Evolutionary conservation across 2,329 filamentous ascomycete species (phyloP).

Genomic region (Fusarium sp.): DNA sequence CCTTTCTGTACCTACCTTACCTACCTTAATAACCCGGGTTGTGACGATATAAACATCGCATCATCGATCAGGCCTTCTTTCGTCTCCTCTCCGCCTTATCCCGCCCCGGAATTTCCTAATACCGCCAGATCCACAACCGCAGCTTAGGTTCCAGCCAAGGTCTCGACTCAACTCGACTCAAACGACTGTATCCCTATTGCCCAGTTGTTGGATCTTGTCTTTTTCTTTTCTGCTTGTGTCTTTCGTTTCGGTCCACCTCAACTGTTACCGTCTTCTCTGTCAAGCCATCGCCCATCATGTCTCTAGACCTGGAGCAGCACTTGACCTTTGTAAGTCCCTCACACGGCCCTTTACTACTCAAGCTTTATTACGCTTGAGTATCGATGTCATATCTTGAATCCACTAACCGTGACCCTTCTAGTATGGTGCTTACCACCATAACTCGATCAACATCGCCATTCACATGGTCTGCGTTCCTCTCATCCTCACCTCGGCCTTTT

Average conservation of each 20-base stretch:
- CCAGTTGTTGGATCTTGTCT: constrained; percentile 19
- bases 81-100: not conserved
- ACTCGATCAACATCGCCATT: constrained; percentile 81
- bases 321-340: constrained; percentile 77
- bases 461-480: constrained; percentile 84
- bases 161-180: constrained; percentile 8
- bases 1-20: not conserved
- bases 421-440: constrained; percentile 89
- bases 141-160: constrained; percentile 15
- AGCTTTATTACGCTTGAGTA: not conserved
- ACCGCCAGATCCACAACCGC: constrained; percentile 29
- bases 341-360: not conserved
- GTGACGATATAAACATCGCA: constrained; percentile 33
- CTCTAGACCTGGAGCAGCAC: constrained; percentile 84
- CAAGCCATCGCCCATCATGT: constrained; percentile 58
- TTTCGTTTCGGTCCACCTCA: constrained; percentile 10
- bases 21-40: constrained; percentile 11
- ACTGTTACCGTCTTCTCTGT: constrained; percentile 15
- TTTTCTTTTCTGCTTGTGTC: constrained; percentile 25
- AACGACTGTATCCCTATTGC: not conserved
- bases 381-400: not conserved
- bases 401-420: constrained; percentile 51
- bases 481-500: constrained; percentile 77
- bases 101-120: constrained; percentile 8
- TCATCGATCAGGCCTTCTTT: constrained; percentile 5